A percentile compares a stretch with the other conserved stretches of the same genome.
Conservation (phyloP, 2,329 filamentous ascomycete genomes). For the Colletotrichum brevisporum region DNA sequence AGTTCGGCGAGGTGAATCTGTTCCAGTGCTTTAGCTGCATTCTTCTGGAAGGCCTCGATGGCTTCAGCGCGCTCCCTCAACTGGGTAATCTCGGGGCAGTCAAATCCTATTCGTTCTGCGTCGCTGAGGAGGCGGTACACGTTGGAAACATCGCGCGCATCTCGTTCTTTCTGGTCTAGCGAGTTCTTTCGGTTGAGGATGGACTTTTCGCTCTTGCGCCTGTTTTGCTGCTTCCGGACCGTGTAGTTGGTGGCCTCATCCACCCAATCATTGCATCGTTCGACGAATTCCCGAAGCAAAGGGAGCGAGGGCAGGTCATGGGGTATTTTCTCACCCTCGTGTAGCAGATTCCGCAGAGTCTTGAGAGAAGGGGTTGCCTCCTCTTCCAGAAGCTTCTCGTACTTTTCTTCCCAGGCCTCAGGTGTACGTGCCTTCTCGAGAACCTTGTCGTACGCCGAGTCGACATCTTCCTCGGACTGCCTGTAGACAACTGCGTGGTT, state of each 20-base stretch:
- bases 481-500: conserved; percentile 85
- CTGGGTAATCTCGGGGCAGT: conserved; percentile 90
- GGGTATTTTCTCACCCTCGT: conserved; percentile 96
- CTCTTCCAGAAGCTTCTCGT: conserved; percentile 86
- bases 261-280: conserved; percentile 97
- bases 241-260: conserved; percentile 97
- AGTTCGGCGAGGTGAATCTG: conserved; percentile 75
- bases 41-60: conserved; percentile 87
- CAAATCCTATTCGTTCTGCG: conserved; percentile 90
- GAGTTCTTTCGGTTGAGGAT: conserved; percentile 71
- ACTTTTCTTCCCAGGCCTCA: conserved; percentile 91
- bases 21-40: conserved; percentile 78
- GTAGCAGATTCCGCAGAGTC: conserved; percentile 83
- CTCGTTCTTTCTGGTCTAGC: conserved; percentile 85
- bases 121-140: conserved; percentile 87
- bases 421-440: conserved; percentile 89
- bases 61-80: conserved; percentile 88
- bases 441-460: conserved; percentile 78
- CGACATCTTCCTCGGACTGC: conserved; percentile 79
- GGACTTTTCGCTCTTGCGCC: conserved; percentile 92
- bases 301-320: conserved; percentile 88
- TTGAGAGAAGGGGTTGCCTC: conserved; percentile 89
- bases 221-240: conserved; percentile 96
- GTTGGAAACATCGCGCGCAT: conserved; percentile 89
- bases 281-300: conserved; percentile 89